Evolutionary conservation across 2,329 filamentous ascomycete genomes (phyloP).

Genomic region (Byssothecium circinans): DNA sequence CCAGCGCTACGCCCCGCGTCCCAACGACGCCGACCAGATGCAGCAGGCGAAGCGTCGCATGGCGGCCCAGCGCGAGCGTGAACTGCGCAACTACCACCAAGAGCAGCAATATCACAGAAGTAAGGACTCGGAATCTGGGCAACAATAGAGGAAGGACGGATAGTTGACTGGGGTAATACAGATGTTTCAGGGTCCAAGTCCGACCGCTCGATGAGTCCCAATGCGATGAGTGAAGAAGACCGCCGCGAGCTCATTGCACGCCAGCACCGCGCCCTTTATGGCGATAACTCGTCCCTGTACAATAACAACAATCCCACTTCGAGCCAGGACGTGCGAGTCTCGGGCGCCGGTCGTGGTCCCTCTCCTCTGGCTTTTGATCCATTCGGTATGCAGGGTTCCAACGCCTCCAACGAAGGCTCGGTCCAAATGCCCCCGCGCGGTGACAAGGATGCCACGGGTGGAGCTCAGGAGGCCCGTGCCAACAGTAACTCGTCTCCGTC

Average conservation of each 20-base stretch:
- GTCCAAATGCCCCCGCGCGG: constrained; percentile 54
- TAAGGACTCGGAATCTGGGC: constrained; percentile 81
- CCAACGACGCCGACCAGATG: constrained; percentile 94
- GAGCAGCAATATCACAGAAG: constrained; percentile 99
- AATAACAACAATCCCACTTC: constrained; percentile 66
- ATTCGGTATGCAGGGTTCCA: constrained; percentile 57
- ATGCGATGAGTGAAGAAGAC: constrained; percentile 90
- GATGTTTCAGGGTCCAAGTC: constrained; percentile 76
- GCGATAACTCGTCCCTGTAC: constrained; percentile 69
- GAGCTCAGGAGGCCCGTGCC: constrained; percentile 65
- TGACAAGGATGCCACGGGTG: constrained; percentile 48
- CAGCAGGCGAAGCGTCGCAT: constrained; percentile 99
- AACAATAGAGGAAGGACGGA: constrained; percentile 51
- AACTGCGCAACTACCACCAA: constrained; percentile 99
- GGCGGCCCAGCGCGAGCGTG: constrained; percentile 97
- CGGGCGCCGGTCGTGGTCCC: constrained; percentile 66
- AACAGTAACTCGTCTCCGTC: constrained; percentile 87
- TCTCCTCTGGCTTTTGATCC: constrained; percentile 82
- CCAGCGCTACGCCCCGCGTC: constrained; percentile 86
- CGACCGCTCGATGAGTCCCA: constrained; percentile 82
- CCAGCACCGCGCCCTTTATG: constrained; percentile 92
- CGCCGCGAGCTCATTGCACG: constrained; percentile 94
- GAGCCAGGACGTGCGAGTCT: constrained; percentile 65
- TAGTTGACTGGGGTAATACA: constrained; percentile 63
- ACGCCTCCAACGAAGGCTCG: constrained; percentile 55